These are phyloP conservation scores for Chalciporus piperatoides DNA, from an alignment of 1,284 basidiomycete species.

Conservation along the genomic window DNA sequence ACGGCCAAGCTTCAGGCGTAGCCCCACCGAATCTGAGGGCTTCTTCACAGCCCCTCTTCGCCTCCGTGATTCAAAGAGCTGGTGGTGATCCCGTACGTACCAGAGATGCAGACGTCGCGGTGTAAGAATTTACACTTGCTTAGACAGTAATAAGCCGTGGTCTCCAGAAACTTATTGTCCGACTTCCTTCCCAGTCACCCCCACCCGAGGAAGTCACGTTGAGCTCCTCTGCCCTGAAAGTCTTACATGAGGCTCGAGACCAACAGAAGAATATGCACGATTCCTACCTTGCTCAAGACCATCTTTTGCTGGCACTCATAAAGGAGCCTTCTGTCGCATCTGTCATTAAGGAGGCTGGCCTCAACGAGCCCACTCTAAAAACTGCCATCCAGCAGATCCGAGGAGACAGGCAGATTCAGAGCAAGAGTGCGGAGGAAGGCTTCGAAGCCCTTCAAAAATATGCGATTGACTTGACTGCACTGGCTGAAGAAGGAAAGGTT, in stretches of 20 bases:
- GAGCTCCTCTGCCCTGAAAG: slow-evolving; percentile 58
- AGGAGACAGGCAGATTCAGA: slow-evolving; percentile 80
- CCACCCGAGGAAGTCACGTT: slow-evolving; percentile 77
- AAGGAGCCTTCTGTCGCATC: slow-evolving; percentile 63
- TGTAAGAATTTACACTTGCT: slow-evolving; percentile 31
- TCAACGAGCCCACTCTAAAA: slow-evolving; percentile 72
- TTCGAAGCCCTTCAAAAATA: slow-evolving; percentile 84
- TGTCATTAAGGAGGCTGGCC: slow-evolving; percentile 70
- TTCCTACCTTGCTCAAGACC: slow-evolving; percentile 91
- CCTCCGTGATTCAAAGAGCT: slow-evolving; percentile 71
- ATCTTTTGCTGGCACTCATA: slow-evolving; percentile 65
- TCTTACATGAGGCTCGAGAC: slow-evolving; percentile 77
- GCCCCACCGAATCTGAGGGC: slow-evolving; percentile 30
- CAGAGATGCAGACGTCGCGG: slow-evolving; percentile 11
- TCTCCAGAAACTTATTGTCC: slow-evolving; percentile 67
- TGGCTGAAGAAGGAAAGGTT: slow-evolving; percentile 88
- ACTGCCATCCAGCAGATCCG: slow-evolving; percentile 78
- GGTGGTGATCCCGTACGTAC: slow-evolving; percentile 70
- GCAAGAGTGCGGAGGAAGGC: slow-evolving; percentile 79
- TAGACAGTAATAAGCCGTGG: slow-evolving; percentile 58
- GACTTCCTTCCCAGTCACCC: slow-evolving; percentile 81
- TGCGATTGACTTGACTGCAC: slow-evolving; percentile 80
- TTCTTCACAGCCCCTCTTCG: slow-evolving; percentile 53
- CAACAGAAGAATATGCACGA: slow-evolving; percentile 90
- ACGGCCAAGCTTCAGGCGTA: slow-evolving; percentile 38